These are phyloP conservation scores for Halenospora varia DNA, from an alignment of 495 filamentous ascomycete species.

Conservation along the genomic window DNA sequence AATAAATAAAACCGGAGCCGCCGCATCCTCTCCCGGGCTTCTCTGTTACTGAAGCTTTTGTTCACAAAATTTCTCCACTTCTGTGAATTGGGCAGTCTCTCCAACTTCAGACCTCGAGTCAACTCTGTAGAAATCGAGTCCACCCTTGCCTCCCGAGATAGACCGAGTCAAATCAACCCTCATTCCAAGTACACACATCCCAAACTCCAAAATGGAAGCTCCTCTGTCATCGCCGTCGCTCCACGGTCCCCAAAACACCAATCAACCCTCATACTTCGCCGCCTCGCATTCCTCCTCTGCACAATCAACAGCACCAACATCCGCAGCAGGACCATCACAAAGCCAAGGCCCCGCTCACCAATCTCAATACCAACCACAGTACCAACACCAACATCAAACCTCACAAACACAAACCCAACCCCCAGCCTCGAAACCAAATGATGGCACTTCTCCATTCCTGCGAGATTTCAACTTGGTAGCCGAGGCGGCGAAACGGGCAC, in stretches of 20 bases:
- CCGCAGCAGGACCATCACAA: neutral
- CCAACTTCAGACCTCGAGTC: neutral
- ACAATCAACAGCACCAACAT: slow-evolving; percentile 3
- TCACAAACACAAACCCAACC: neutral
- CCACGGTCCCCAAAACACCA: slow-evolving; percentile 7
- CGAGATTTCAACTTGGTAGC: slow-evolving; percentile 82
- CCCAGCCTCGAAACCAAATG: slow-evolving; percentile 24
- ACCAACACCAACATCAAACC: neutral
- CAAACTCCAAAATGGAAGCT: slow-evolving; percentile 17
- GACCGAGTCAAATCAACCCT: neutral
- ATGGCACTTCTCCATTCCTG: slow-evolving; percentile 59
- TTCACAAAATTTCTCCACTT: no score
- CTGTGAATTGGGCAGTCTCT: neutral
- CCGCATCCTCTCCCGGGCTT: neutral
- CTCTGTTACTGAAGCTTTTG: no score
- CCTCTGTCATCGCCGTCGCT: slow-evolving; percentile 22
- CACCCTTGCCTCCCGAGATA: neutral
- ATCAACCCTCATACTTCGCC: slow-evolving; percentile 17
- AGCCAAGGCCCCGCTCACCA: slow-evolving; percentile 1
- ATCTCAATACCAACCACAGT: slow-evolving; percentile 3
- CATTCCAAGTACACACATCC: neutral
- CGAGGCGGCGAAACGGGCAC: slow-evolving; percentile 91
- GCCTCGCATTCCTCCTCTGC: slow-evolving; percentile 5
- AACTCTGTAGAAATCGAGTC: neutral
- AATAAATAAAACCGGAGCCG: neutral